A percentile compares a stretch with the other conserved stretches of the same genome.
Conservation (phyloP, 73 alveolate genomes). For the Chromera velia region DNA sequence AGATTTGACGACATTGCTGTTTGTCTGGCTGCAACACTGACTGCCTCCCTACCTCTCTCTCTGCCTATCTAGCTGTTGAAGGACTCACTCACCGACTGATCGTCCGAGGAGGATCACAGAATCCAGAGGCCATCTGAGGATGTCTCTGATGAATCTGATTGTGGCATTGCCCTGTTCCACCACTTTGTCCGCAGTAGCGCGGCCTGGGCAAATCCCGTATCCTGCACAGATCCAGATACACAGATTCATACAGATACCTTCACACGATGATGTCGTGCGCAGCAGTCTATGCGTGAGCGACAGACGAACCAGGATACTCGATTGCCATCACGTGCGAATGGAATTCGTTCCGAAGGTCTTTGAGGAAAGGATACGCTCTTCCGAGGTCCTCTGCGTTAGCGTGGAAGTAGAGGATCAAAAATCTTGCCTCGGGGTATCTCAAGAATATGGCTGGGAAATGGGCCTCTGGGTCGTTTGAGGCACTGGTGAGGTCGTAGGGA, state of each 20-base stretch:
- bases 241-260: too few relatives aligned
- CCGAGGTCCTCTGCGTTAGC: conserved; percentile 7
- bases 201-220: background rate
- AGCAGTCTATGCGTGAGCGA: too few relatives aligned
- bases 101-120: background rate
- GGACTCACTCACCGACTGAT: background rate
- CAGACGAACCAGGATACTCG: background rate
- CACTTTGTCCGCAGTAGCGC: background rate
- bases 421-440: background rate
- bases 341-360: background rate
- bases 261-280: too few relatives aligned
- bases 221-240: too few relatives aligned
- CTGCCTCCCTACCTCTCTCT: too few relatives aligned
- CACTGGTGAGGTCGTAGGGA: background rate
- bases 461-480: background rate
- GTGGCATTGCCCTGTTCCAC: background rate
- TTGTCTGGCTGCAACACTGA: too few relatives aligned
- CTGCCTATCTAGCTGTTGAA: too few relatives aligned
- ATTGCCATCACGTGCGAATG: background rate
- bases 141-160: background rate
- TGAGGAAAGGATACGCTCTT: background rate
- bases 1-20: too few relatives aligned
- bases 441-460: background rate
- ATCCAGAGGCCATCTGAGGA: background rate
- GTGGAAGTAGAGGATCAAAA: background rate